Evolutionary conservation across 192 early-diverging fungal species (phyloP).

Genomic region (Pecoramyces ruminantium): DNA sequence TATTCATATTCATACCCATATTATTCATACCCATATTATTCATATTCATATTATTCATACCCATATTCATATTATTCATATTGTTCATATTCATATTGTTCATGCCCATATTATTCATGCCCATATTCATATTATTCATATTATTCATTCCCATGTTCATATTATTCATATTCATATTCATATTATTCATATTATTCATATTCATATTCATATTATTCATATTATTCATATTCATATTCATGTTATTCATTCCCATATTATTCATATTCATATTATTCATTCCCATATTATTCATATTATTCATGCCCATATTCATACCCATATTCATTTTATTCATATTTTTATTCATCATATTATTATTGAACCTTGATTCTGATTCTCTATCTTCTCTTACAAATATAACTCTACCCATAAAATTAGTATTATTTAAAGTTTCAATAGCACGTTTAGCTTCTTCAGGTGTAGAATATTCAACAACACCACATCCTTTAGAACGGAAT

Average conservation of each 20-base stretch:
- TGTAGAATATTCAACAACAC: slow-evolving; percentile 57
- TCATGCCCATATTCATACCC: background rate
- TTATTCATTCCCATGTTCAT: background rate
- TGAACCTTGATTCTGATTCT: background rate
- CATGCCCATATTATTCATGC: slow-evolving; percentile 2
- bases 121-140: background rate
- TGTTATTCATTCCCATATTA: slow-evolving; percentile 2
- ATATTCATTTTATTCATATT: slow-evolving; percentile 35
- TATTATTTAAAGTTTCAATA: slow-evolving; percentile 48
- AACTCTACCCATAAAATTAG: slow-evolving; percentile 47
- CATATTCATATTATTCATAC: background rate
- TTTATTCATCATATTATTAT: slow-evolving; percentile 12
- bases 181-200: background rate
- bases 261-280: slow-evolving; percentile 1
- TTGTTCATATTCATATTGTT: slow-evolving; percentile 1
- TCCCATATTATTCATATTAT: background rate
- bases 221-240: background rate
- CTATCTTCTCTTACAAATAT: slow-evolving; percentile 61
- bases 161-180: slow-evolving; percentile 1
- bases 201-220: background rate
- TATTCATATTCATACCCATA: slow-evolving; percentile 8
- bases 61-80: background rate
- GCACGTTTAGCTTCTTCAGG: slow-evolving; percentile 61
- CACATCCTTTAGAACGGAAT: slow-evolving; percentile 44
- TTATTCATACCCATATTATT: background rate